phyloP scores from a whole-genome alignment of 192 early-diverging fungal species.

The Cladochytrium replicatum region DNA sequence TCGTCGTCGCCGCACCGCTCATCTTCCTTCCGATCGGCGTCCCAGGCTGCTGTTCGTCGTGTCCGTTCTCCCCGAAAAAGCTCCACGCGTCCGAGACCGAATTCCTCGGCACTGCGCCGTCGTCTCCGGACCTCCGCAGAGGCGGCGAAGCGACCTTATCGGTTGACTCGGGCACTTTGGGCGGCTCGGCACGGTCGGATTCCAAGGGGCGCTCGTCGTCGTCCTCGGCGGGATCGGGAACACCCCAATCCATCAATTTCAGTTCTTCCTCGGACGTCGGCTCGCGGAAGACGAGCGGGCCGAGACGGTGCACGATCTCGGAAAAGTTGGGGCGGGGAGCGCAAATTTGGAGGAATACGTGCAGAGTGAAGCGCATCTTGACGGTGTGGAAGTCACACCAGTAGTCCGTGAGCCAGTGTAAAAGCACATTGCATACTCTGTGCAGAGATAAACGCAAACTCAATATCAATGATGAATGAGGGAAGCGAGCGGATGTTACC shows the following conservation, averaged over 20 bases:
- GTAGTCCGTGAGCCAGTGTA: constrained; percentile 25
- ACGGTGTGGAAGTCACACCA: constrained; percentile 30
- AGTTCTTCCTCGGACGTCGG: constrained; percentile 10
- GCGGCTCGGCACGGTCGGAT: no score
- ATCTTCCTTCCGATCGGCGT: no score
- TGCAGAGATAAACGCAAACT: no score
- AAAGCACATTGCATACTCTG: constrained; percentile 36
- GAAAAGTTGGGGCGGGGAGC: constrained; percentile 14
- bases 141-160: no score
- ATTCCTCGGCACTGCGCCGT: no score
- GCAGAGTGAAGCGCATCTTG: constrained; percentile 33
- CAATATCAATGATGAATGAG: neutral
- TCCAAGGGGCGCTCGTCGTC: neutral
- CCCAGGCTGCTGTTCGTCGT: no score
- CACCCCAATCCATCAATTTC: constrained; percentile 21
- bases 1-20: no score
- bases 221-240: constrained; percentile 20
- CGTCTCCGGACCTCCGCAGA: no score
- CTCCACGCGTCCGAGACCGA: no score
- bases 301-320: constrained; percentile 19
- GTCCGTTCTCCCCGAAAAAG: no score
- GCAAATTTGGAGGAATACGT: constrained; percentile 29
- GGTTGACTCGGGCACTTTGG: no score
- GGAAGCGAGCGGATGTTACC: constrained; percentile 12
- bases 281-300: constrained; percentile 13